Percentiles rank a stretch among this genome's conserved stretches.
phyloP scores from a whole-genome alignment of 805 yeast species.

The Pachysolen tannophilus region DNA sequence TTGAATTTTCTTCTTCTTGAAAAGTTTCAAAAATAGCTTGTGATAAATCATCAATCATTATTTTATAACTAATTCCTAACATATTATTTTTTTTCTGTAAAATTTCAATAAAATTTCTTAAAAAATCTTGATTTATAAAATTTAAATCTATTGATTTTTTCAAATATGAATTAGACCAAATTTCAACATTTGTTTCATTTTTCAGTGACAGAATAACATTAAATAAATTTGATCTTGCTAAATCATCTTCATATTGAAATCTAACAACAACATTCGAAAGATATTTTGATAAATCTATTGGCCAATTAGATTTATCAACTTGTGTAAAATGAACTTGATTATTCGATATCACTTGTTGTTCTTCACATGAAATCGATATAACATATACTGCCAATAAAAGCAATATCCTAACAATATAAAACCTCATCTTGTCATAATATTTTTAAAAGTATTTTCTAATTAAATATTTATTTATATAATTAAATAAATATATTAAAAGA shows the following conservation, averaged over 20 bases:
- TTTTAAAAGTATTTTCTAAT: too few relatives aligned
- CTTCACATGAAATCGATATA: too few relatives aligned
- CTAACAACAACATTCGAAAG: constrained; percentile 37
- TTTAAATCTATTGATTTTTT: constrained; percentile 42
- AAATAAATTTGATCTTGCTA: constrained; percentile 13
- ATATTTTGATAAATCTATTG: constrained; percentile 34
- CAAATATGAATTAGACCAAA: constrained; percentile 42
- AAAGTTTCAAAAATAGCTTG: constrained; percentile 48
- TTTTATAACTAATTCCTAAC: constrained; percentile 14
- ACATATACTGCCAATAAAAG: too few relatives aligned
- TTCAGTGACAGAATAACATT: constrained; percentile 13
- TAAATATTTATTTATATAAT: too few relatives aligned
- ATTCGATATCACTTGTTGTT: too few relatives aligned
- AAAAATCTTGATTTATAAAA: constrained; percentile 15
- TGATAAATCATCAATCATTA: constrained; percentile 49
- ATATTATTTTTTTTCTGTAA: constrained; percentile 5
- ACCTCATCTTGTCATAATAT: too few relatives aligned
- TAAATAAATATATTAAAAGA: too few relatives aligned
- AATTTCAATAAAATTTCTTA: constrained; percentile 13
- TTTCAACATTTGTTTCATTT: constrained; percentile 15
- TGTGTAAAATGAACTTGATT: constrained; percentile 28
- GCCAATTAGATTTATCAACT: constrained; percentile 21
- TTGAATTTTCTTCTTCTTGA: constrained; percentile 23
- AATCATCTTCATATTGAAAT: constrained; percentile 22
- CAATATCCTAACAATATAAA: too few relatives aligned